Evolutionary conservation across 768 basidiomycete genomes (phyloP).

Genomic region (Mycena chlorophos): DNA sequence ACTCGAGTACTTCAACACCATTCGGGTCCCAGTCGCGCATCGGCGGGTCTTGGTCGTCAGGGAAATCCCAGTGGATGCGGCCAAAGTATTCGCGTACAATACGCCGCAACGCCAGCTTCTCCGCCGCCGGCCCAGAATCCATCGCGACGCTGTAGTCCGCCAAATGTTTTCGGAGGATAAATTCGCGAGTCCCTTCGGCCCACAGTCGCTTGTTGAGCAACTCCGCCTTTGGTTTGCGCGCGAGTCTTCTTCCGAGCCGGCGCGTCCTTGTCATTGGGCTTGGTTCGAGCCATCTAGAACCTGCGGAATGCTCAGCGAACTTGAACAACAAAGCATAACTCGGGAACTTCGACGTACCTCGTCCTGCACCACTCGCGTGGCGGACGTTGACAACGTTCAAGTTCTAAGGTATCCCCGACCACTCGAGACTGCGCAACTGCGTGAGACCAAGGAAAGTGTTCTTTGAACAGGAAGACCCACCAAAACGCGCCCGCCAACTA

Average conservation of each 20-base stretch:
- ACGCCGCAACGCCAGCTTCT: background rate
- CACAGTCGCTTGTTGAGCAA: background rate
- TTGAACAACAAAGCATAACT: background rate
- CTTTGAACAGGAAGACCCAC: too few relatives aligned
- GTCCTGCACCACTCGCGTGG: too few relatives aligned
- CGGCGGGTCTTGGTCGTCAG: background rate
- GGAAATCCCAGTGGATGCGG: conserved; percentile 2
- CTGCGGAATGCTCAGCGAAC: too few relatives aligned
- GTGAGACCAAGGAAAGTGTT: too few relatives aligned
- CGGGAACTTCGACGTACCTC: too few relatives aligned
- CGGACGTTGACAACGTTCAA: too few relatives aligned
- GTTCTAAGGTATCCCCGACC: too few relatives aligned
- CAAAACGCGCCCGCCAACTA: too few relatives aligned
- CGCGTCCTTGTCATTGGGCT: too few relatives aligned
- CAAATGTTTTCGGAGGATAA: conserved; percentile 1
- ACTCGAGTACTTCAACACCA: background rate
- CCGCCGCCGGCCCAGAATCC: background rate
- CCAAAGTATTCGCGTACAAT: conserved; percentile 1
- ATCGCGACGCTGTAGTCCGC: background rate
- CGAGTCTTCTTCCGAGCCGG: background rate
- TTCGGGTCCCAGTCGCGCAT: background rate
- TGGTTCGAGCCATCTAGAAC: too few relatives aligned
- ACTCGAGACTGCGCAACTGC: too few relatives aligned
- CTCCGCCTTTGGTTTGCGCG: conserved; percentile 3
- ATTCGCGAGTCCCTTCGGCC: conserved; percentile 7